phyloP scores from a whole-genome alignment of 257 asterid species.

The Solanum arcanum region DNA sequence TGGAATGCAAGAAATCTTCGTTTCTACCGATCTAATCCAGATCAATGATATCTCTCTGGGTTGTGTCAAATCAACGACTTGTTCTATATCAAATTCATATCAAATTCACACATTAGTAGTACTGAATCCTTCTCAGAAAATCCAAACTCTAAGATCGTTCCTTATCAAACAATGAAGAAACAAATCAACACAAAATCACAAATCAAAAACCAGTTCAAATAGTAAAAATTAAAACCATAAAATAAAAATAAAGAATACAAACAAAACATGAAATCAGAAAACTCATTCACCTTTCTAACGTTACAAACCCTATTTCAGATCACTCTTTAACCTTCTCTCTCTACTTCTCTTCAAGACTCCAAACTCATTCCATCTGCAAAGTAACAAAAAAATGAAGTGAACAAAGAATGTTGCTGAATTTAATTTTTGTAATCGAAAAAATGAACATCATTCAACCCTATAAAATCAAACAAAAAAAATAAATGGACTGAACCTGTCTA shows the following conservation, averaged over 20 bases:
- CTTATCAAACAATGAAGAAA: neutral
- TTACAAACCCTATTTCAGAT: neutral
- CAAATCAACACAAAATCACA: conserved; percentile 9
- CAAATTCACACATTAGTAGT: neutral
- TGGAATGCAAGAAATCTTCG: conserved; percentile 22
- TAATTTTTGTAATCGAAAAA: neutral
- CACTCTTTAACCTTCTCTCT: conserved; percentile 1
- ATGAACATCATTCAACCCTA: neutral
- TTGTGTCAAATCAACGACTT: neutral
- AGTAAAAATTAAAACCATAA: neutral
- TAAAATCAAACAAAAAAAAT: neutral
- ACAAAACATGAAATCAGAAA: neutral
- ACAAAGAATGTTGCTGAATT: neutral
- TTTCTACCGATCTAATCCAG: conserved; percentile 10
- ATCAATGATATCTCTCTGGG: neutral
- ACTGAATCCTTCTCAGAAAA: conserved; percentile 11
- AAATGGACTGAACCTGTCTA: conserved; percentile 28
- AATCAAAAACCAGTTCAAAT: conserved; percentile 11
- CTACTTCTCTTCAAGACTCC: neutral
- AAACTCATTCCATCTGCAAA: conserved; percentile 13
- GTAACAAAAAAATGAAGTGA: neutral
- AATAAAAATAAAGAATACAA: neutral
- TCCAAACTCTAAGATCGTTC: conserved; percentile 30
- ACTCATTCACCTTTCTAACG: conserved; percentile 15
- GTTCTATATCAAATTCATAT: neutral